Evolutionary conservation across 2,329 filamentous ascomycete species (phyloP), one percentile per base, ranked within the genome.

Genomic region (Colletotrichum higginsianum): DNA sequence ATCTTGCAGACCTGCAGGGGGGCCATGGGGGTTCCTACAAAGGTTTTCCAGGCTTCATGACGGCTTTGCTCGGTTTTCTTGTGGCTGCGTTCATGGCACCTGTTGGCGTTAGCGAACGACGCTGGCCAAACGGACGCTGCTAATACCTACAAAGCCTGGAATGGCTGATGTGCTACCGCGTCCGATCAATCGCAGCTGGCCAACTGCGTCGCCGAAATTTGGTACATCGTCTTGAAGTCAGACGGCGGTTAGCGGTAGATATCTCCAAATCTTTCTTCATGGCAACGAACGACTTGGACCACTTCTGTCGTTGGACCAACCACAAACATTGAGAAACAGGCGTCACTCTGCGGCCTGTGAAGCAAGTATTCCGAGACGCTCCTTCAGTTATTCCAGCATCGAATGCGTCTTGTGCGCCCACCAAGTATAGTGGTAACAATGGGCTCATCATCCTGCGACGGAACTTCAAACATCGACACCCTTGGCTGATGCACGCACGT

Each of bases 391-490:
- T 46, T 71, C 64, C 16, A 55, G 44, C 26, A n/a, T 30, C 23
- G 53, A 49, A 49, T 21, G 40, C 9, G 35, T 2, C 35, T 38
- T 38, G 35, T 38, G 35, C 60, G 26, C 47, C 62, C 38, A 66
- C 52, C 13, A 47, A 11, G 35, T 46, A 42, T 40, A 60, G 44
- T 42, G 47, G 57, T 56, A 55, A 69, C 52, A 44, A 58, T 50
- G 46, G 40, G 67, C 49, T 71, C 66, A 72, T 71, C 67, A 72
- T 71, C 49, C 70, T 72, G 70, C 70, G 70, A 72, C 70, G 44
- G 44, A 26, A 66, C 61, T 47, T 66, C 70, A 71, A 72, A 72
- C 70, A 52, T 66, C 50, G 56, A 52, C 49, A 58, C 56, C 61
- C 70, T 72, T 66, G 66, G 56, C 66, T 62, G 61, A 71, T 56